These are phyloP conservation scores for Lasiodiplodia sp. DNA, from an alignment of 2,329 filamentous ascomycete species.

Conservation along the genomic window DNA sequence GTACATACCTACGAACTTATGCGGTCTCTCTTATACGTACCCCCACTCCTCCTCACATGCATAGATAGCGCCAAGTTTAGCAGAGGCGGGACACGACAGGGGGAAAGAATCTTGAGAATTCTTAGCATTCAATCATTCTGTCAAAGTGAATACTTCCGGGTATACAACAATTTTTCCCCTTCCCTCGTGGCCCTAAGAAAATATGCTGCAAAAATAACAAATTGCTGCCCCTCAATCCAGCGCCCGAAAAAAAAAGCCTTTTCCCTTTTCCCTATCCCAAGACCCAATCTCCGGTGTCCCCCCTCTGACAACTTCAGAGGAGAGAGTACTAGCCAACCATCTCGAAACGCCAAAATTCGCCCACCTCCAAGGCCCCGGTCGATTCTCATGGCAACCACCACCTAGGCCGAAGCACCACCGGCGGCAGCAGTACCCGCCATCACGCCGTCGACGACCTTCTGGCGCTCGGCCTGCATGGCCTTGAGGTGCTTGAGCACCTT, in stretches of 20 bases:
- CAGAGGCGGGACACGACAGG: too few species aligned
- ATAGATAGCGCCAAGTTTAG: neutral
- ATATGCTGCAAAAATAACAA: neutral
- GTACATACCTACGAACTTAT: too few species aligned
- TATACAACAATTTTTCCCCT: neutral
- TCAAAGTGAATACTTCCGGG: neutral
- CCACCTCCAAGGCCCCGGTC: too few species aligned
- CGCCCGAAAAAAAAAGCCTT: neutral
- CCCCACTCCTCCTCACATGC: neutral
- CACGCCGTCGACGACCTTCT: conserved; percentile 34
- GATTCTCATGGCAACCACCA: neutral
- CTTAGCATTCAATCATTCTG: neutral
- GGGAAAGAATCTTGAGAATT: too few species aligned
- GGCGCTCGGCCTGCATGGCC: conserved; percentile 41
- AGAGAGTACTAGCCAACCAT: neutral
- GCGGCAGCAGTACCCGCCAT: neutral
- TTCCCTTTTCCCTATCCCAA: neutral
- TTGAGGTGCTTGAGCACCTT: conserved; percentile 49
- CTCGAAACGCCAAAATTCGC: neutral
- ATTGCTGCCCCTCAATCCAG: neutral
- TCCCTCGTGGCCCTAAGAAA: neutral
- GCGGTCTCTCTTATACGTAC: too few species aligned
- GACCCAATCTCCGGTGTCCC: neutral
- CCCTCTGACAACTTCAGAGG: neutral
- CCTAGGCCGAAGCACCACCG: neutral